Conservation (phyloP, 306 rosid species). For the Hylodesmum podocarpum region DNA sequence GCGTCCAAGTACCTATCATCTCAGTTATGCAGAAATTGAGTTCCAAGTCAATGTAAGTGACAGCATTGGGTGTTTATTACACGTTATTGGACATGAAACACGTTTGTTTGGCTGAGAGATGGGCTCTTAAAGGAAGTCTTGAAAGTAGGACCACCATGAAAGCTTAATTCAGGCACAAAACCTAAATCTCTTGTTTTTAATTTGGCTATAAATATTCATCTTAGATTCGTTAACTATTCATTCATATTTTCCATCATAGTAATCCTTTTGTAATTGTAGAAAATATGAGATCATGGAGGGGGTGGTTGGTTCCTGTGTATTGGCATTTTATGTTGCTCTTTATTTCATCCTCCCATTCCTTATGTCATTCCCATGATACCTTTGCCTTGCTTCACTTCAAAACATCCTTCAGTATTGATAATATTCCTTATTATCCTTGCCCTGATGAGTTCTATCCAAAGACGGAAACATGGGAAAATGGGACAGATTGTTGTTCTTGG, state of each 20-base stretch:
- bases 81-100: no score
- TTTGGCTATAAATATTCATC: neutral
- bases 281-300: constrained; percentile 1
- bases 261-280: no score
- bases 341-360: neutral
- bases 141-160: no score
- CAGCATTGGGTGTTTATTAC: no score
- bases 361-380: neutral
- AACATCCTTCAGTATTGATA: neutral
- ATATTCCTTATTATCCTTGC: no score
- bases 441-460: neutral
- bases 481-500: neutral
- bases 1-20: no score
- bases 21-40: no score
- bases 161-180: neutral
- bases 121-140: no score
- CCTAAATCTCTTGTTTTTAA: no score
- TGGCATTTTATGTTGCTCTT: neutral
- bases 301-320: neutral
- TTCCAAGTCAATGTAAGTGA: no score
- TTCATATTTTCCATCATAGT: no score
- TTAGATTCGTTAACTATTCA: neutral
- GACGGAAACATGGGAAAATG: neutral
- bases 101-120: no score
- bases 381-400: constrained; percentile 28